Conservation (phyloP, 2,329 filamentous ascomycete species). For the Claviceps africana region DNA sequence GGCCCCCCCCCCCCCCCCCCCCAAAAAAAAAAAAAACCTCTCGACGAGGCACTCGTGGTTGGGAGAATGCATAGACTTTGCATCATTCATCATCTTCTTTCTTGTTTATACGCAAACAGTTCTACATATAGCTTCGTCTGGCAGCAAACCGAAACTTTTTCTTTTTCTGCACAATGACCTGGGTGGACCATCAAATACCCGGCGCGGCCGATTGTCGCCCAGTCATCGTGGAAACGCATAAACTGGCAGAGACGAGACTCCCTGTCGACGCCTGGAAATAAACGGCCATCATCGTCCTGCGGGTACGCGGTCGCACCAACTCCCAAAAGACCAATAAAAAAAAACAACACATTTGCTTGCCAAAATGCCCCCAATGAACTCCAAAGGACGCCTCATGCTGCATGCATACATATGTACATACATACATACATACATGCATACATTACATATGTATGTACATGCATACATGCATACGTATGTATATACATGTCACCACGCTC, state of each 20-base stretch:
- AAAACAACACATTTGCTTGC: constrained; percentile 7
- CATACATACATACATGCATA: too few species aligned
- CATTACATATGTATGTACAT: too few species aligned
- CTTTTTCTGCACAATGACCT: background rate
- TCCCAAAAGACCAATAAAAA: constrained; percentile 4
- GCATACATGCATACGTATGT: too few species aligned
- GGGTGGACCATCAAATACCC: too few species aligned
- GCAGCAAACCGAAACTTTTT: too few species aligned
- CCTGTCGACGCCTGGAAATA: background rate
- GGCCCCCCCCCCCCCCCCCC: too few species aligned
- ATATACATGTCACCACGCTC: background rate
- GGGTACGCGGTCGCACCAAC: background rate
- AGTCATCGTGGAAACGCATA: background rate
- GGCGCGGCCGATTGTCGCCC: background rate
- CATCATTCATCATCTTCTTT: too few species aligned
- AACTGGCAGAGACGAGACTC: background rate
- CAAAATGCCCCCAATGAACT: constrained; percentile 14
- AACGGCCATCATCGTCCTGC: background rate
- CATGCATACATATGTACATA: background rate
- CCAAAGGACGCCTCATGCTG: constrained; percentile 17
- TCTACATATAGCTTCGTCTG: background rate
- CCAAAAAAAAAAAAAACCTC: too few species aligned
- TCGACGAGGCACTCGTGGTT: too few species aligned
- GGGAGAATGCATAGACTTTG: too few species aligned
- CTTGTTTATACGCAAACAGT: background rate